phyloP scores from a whole-genome alignment of 2,329 filamentous ascomycete species.

The Sclerotinia borealis region DNA sequence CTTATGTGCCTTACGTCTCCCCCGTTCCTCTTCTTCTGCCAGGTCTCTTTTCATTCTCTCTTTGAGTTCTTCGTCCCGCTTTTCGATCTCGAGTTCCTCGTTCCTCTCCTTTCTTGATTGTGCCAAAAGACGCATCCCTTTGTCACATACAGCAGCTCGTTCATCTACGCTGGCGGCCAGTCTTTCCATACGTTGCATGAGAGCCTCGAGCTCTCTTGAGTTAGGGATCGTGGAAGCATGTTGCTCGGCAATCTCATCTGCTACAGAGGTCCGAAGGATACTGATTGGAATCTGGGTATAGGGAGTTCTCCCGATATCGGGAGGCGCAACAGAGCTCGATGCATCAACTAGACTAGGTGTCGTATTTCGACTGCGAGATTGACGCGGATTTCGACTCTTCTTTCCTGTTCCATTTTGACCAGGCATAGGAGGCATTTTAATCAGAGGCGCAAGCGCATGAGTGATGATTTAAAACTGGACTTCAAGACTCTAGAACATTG shows the following conservation, averaged over 20 bases:
- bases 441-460: background rate
- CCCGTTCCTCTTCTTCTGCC: slow-evolving; percentile 44
- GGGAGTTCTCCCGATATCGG: slow-evolving; percentile 49
- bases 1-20: slow-evolving; percentile 51
- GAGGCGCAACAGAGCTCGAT: slow-evolving; percentile 39
- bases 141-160: slow-evolving; percentile 62
- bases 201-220: slow-evolving; percentile 56
- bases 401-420: slow-evolving; percentile 59
- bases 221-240: slow-evolving; percentile 54
- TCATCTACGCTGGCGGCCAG: slow-evolving; percentile 62
- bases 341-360: slow-evolving; percentile 51
- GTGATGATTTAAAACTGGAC: background rate
- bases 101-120: slow-evolving; percentile 57
- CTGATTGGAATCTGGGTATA: slow-evolving; percentile 61
- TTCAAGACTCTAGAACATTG: background rate
- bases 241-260: slow-evolving; percentile 64
- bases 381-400: slow-evolving; percentile 56
- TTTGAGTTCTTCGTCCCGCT: slow-evolving; percentile 41
- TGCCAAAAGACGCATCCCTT: slow-evolving; percentile 65
- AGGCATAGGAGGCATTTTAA: slow-evolving; percentile 50
- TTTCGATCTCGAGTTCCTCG: slow-evolving; percentile 43
- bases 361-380: slow-evolving; percentile 70
- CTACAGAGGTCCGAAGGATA: slow-evolving; percentile 47
- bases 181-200: slow-evolving; percentile 57
- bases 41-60: slow-evolving; percentile 35